A percentile compares a stretch with the other conserved stretches of the same genome.
phyloP scores from a whole-genome alignment of 108 stramenopile genomes.

The Nitzschia sp. region DNA sequence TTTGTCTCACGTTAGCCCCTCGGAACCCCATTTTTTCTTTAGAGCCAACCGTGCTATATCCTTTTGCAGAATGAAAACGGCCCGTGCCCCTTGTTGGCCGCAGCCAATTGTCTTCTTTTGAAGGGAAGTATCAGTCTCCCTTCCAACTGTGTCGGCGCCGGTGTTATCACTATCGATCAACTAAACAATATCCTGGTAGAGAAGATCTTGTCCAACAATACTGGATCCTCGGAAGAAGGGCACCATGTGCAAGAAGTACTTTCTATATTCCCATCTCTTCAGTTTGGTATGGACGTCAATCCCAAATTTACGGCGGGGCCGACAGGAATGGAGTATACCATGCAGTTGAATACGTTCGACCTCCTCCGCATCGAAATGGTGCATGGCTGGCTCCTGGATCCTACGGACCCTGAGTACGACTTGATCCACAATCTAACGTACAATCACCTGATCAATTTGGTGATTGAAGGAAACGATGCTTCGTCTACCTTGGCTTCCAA shows the following conservation, averaged over 20 bases:
- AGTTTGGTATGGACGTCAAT: conserved; percentile 97
- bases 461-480: conserved; percentile 76
- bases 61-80: conserved; percentile 90
- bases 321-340: conserved; percentile 87
- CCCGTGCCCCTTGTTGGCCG: conserved; percentile 94
- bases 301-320: conserved; percentile 81
- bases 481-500: conserved; percentile 21
- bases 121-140: conserved; percentile 69
- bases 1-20: conserved; percentile 8
- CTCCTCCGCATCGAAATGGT: conserved; percentile 81
- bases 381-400: conserved; percentile 97
- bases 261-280: conserved; percentile 78
- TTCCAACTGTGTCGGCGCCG: conserved; percentile 44
- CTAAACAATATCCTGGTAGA: conserved; percentile 72
- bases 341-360: conserved; percentile 88
- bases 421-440: conserved; percentile 69
- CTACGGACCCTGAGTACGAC: conserved; percentile 52
- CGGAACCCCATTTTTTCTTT: neutral
- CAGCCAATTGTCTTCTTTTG: conserved; percentile 90
- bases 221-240: conserved; percentile 12
- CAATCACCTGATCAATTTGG: conserved; percentile 91
- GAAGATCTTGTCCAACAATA: conserved; percentile 38
- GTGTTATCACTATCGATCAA: conserved; percentile 72
- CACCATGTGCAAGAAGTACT: conserved; percentile 78
- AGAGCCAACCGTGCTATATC: conserved; percentile 43